Evolutionary conservation across 2,329 filamentous ascomycete genomes (phyloP), one percentile per base, ranked within the genome.

Genomic region (Akanthomyces muscarius): DNA sequence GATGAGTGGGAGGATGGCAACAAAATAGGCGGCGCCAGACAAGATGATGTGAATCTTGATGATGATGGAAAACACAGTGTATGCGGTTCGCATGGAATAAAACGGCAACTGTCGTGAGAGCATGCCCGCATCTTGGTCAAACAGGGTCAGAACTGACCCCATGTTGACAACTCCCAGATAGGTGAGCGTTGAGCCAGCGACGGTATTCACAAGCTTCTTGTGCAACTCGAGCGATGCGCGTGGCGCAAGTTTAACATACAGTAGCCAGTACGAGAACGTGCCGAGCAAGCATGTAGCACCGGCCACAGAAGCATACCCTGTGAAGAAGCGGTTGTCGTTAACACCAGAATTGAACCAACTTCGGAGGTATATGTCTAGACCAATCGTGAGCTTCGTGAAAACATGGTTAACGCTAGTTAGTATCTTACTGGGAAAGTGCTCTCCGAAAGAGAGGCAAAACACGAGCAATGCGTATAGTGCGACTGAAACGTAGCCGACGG

Each of bases 1-100:
- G 2, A 64, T 61, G 2, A 78, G 62, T 0, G 83, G 83, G 16
- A 85, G 73, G 0, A 75, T 75, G 2, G 80, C 70, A 0, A 75
- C 23, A 11, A 57, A 44, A 41, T 63, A 63, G 14, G 53, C 44
- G 30, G 54, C 45, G 4, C 53, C 54, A 18, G 61, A 63, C 11
- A 47, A 11, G 8, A 63, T 52, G 18, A 63, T 25, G 28, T 25
- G 33, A 5, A n/a, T 53, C 14, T 61, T 61, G 50, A 61, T 61
- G 28, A 48, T 23, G 21, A 63, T 36, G 36, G 61, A 52, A 21
- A 57, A 63, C 7, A 47, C 7, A 2, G 53, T 50, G 21, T 28
- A 41, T 25, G 51, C 42, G 21, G 59, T 61, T 21, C 59, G n/a
- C 53, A 52, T 57, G 4, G 54, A 36, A 13, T 51, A 56, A 5